These are phyloP conservation scores for Pyrenochaeta sp. DNA, from an alignment of 2,329 filamentous ascomycete species.

Conservation along the genomic window DNA sequence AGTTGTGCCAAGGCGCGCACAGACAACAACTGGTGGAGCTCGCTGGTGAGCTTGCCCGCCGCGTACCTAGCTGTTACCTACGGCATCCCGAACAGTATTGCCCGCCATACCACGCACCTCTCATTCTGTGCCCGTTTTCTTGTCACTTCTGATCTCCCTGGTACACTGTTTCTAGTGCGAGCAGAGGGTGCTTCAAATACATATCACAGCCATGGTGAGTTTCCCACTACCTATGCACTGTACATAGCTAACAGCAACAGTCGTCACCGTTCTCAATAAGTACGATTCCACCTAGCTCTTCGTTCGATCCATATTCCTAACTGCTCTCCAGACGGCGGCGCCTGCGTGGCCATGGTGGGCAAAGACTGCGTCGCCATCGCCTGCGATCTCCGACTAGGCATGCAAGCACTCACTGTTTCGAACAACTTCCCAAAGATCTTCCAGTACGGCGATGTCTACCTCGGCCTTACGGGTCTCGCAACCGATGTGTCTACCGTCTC, in stretches of 20 bases:
- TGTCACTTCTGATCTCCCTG: not conserved
- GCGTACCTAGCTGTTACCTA: no score
- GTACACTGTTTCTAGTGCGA: no score
- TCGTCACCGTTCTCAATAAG: constrained; percentile 95
- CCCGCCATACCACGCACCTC: no score
- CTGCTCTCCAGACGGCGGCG: constrained; percentile 76
- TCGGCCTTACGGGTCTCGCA: constrained; percentile 93
- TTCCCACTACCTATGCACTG: constrained; percentile 11
- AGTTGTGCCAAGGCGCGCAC: constrained; percentile 1
- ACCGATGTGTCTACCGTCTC: constrained; percentile 94
- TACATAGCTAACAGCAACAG: constrained; percentile 59
- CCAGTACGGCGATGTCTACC: constrained; percentile 93
- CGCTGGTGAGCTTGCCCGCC: no score
- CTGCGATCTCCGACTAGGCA: constrained; percentile 95
- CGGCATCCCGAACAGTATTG: no score
- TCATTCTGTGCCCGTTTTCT: constrained; percentile 2
- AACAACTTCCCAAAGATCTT: constrained; percentile 99
- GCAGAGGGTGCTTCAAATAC: no score
- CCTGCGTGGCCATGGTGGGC: constrained; percentile 98
- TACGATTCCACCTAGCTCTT: constrained; percentile 52
- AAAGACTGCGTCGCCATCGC: constrained; percentile 99
- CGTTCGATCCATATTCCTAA: constrained; percentile 15
- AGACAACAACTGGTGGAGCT: no score
- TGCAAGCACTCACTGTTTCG: constrained; percentile 95
- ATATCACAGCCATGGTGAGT: constrained; percentile 50